Percentiles rank a stretch among this genome's conserved stretches.
Evolutionary conservation across 2,329 filamentous ascomycete genomes (phyloP).

Genomic region (Truncatella angustata): DNA sequence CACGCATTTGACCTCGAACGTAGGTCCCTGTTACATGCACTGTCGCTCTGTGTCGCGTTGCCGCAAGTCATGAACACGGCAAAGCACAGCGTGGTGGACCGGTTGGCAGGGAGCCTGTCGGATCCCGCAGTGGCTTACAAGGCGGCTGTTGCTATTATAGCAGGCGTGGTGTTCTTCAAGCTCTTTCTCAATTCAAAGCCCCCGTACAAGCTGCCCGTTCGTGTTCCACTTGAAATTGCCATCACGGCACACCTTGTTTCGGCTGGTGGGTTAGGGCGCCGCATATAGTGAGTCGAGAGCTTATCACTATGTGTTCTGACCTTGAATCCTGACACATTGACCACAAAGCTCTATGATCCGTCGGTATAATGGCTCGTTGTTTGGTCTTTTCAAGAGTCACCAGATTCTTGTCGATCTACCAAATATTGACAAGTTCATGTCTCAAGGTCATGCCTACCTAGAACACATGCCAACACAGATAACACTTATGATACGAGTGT

Average conservation of each 20-base stretch:
- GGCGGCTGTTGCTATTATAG: not conserved
- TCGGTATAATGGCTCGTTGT: constrained; percentile 11
- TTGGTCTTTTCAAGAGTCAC: constrained; percentile 23
- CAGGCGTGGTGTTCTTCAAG: not conserved
- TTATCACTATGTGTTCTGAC: not conserved
- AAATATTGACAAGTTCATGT: constrained; percentile 13
- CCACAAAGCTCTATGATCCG: not conserved
- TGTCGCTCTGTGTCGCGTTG: too few relatives aligned
- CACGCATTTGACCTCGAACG: too few relatives aligned
- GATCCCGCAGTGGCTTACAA: not conserved
- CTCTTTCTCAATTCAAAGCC: not conserved
- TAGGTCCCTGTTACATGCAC: too few relatives aligned
- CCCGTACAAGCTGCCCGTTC: not conserved
- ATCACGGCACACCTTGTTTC: not conserved
- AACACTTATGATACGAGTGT: constrained; percentile 12
- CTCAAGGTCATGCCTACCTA: constrained; percentile 8
- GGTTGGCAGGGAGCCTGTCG: not conserved
- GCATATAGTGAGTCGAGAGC: not conserved
- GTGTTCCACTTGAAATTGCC: constrained; percentile 8
- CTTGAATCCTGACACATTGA: not conserved
- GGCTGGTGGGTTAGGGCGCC: constrained; percentile 1
- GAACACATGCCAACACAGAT: not conserved
- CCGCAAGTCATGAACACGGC: too few relatives aligned
- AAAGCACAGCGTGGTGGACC: not conserved
- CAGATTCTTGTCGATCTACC: constrained; percentile 22